Percentiles rank a stretch among this genome's conserved stretches.
Evolutionary conservation across 2,329 filamentous ascomycete species (phyloP).

Genomic region (Purpureocillium takamizusanense): DNA sequence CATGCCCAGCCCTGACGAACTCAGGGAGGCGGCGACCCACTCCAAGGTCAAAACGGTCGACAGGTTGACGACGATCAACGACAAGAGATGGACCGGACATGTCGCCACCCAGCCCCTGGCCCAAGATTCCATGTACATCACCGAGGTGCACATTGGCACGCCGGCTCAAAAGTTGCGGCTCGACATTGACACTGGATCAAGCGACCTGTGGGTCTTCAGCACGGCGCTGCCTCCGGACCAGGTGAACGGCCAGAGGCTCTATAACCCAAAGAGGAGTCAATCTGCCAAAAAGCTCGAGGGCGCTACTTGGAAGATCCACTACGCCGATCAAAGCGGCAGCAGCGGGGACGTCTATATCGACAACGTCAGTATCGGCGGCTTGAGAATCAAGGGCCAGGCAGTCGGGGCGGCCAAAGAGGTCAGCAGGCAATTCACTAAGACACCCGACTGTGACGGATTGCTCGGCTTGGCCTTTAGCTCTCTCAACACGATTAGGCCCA

Average conservation of each 20-base stretch:
- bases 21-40: no score
- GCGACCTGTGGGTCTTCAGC: constrained; percentile 27
- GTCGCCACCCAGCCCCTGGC: no score
- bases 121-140: constrained; percentile 4
- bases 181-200: constrained; percentile 14
- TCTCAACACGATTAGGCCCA: constrained; percentile 31
- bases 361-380: constrained; percentile 29
- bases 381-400: constrained; percentile 29
- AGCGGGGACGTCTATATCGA: constrained; percentile 35
- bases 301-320: constrained; percentile 30
- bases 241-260: constrained; percentile 30
- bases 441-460: constrained; percentile 29
- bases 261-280: constrained; percentile 26
- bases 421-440: constrained; percentile 14
- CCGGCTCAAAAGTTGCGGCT: constrained; percentile 9
- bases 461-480: constrained; percentile 32
- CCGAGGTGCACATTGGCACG: constrained; percentile 9
- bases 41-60: no score
- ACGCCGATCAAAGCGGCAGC: constrained; percentile 33
- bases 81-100: no score
- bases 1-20: no score
- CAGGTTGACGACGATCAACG: no score
- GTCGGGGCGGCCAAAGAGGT: constrained; percentile 30
- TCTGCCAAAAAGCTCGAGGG: constrained; percentile 27
- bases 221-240: constrained; percentile 27